Evolutionary conservation across 73 alveolate genomes (phyloP), one percentile per base, ranked within the genome.

Genomic region (Paraurostyla sp.): DNA sequence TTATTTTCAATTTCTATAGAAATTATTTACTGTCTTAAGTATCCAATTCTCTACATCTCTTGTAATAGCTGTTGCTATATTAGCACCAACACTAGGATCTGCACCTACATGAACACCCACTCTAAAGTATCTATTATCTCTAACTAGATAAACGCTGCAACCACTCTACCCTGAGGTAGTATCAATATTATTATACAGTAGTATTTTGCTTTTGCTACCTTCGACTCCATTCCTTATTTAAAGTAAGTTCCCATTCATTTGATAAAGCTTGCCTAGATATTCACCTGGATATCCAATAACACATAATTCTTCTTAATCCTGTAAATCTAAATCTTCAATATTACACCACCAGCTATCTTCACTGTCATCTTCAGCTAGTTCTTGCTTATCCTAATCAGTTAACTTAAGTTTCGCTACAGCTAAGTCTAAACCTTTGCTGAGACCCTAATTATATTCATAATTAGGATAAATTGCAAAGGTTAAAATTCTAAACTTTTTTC

Each of bases 201-300:
- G 33, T 9, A 81, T 51, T 81, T 58, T 71, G 35, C n/a, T n/a
- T n/a, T 65, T 81, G 42, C 83, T 46, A 29, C 78, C 91, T 33
- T 57, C 48, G n/a, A 51, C 33, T 38, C n/a, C n/a, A n/a, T 58
- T 36, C 16, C 36, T 30, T 2, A 71, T 81, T 22, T 71, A 49
- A 33, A 56, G 51, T 0, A 81, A n/a, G 6, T 63, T 81, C 7
- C 91, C 91, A 20, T 40, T 40, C 91, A 81, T 81, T 35, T 81
- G 68, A 56, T 81, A 81, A 0, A 81, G 29, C 27, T 59, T 30
- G 0, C 68, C 76, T 36, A 58, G 15, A 32, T 81, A 57, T 42
- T 81, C 91, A 0, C 91, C 91, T 32, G 91, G 91, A 40, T 81
- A 81, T 40, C 91, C 91, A 57, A 81, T 81, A 13, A 81, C 80